Evolutionary conservation across 1,284 basidiomycete species (phyloP).

Genomic region (Boletellus deceptivus): DNA sequence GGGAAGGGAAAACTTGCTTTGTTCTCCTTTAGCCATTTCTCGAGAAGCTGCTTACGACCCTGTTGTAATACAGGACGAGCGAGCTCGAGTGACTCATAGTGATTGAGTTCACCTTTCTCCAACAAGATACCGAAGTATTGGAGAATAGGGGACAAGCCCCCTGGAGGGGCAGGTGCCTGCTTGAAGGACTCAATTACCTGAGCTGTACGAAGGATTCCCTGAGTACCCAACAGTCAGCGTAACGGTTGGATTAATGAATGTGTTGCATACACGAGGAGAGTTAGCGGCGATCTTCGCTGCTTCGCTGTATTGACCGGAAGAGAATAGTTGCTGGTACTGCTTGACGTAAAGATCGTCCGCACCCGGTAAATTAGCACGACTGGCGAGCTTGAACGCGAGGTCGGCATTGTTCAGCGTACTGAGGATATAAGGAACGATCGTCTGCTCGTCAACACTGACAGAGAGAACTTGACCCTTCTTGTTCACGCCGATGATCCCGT

Average conservation of each 20-base stretch:
- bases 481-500: conserved; percentile 99
- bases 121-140: conserved; percentile 98
- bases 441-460: conserved; percentile 96
- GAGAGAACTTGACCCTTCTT: conserved; percentile 98
- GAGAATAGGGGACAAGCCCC: conserved; percentile 93
- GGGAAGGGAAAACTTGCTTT: conserved; percentile 56
- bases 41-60: conserved; percentile 94
- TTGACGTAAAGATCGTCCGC: conserved; percentile 97
- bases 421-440: conserved; percentile 94
- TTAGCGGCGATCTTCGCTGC: conserved; percentile 99
- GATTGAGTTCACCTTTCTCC: conserved; percentile 98
- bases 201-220: conserved; percentile 94
- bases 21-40: conserved; percentile 99
- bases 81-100: conserved; percentile 93
- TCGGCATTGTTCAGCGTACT: conserved; percentile 95
- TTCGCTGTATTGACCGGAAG: conserved; percentile 87
- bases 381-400: conserved; percentile 97
- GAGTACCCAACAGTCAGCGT: conserved; percentile 27
- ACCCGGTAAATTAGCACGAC: conserved; percentile 95
- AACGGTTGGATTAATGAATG: not conserved
- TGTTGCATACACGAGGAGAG: conserved; percentile 73
- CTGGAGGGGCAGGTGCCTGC: conserved; percentile 85
- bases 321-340: conserved; percentile 94
- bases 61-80: conserved; percentile 96
- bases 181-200: conserved; percentile 99